Conservation (phyloP, 768 basidiomycete genomes). For the Rickenella mellea region DNA sequence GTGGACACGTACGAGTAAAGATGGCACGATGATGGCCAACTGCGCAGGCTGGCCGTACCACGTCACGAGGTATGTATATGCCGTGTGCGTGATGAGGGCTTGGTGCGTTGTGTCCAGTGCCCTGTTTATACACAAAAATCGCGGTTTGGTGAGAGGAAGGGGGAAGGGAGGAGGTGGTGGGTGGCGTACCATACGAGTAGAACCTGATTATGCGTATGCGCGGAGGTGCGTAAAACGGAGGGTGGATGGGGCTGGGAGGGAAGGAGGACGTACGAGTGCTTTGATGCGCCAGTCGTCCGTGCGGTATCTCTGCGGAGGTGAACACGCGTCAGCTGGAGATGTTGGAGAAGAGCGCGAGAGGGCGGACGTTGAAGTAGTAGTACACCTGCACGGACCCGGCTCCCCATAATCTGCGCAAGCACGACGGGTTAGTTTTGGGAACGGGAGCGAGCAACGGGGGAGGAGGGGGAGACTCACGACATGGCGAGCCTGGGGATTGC, state of each 20-base stretch:
- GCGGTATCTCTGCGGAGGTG: background rate
- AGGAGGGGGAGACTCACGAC: background rate
- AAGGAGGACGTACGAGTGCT: background rate
- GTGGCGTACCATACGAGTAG: background rate
- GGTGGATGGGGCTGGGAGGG: no score
- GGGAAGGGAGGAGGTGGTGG: background rate
- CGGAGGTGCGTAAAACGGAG: no score
- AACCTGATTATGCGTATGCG: background rate
- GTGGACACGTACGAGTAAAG: background rate
- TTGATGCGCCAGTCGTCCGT: background rate
- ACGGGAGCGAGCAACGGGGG: background rate
- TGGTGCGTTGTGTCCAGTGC: conserved; percentile 1
- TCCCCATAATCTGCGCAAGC: background rate
- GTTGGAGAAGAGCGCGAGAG: background rate
- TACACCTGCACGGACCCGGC: conserved; percentile 1
- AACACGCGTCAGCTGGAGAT: background rate
- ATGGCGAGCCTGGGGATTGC: background rate
- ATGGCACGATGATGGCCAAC: background rate
- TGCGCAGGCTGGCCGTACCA: background rate
- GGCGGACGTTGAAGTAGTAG: background rate
- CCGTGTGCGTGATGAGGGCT: background rate
- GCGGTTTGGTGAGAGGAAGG: background rate
- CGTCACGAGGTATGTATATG: conserved; percentile 3
- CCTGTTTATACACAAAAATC: background rate
- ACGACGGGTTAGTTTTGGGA: background rate